Conservation (phyloP, 2,329 filamentous ascomycete genomes). For the Cryphonectria radicalis region DNA sequence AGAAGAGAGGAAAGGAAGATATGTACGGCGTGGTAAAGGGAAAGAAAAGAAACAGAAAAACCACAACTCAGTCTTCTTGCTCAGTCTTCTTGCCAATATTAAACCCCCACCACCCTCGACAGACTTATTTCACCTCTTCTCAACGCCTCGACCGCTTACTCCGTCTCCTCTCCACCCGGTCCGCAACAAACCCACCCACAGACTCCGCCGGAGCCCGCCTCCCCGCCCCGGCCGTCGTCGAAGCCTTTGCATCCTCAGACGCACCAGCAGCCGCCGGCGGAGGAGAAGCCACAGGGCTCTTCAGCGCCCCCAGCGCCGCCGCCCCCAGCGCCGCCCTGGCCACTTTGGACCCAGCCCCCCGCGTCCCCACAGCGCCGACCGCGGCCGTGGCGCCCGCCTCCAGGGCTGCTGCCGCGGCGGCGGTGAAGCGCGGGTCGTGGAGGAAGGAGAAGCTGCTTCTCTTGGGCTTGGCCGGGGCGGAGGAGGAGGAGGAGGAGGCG, state of each 20-base stretch:
- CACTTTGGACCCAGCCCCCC: slow-evolving; percentile 33
- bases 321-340: slow-evolving; percentile 35
- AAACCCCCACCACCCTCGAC: neutral
- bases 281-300: neutral
- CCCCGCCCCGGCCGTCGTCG: neutral
- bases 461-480: slow-evolving; percentile 1
- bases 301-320: slow-evolving; percentile 32
- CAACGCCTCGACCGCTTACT: slow-evolving; percentile 5
- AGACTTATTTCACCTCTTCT: neutral
- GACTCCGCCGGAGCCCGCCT: neutral
- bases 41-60: too few relatives aligned
- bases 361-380: slow-evolving; percentile 31
- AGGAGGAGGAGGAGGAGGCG: neutral
- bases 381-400: slow-evolving; percentile 34
- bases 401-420: slow-evolving; percentile 35
- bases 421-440: slow-evolving; percentile 32
- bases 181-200: neutral
- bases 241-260: neutral
- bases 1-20: neutral
- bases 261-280: neutral
- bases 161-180: neutral
- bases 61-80: neutral
- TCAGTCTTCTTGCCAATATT: neutral
- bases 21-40: too few relatives aligned
- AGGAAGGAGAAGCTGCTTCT: slow-evolving; percentile 22